These are phyloP conservation scores for Hericium coralloides DNA, from an alignment of 768 basidiomycete genomes.

Conservation along the genomic window DNA sequence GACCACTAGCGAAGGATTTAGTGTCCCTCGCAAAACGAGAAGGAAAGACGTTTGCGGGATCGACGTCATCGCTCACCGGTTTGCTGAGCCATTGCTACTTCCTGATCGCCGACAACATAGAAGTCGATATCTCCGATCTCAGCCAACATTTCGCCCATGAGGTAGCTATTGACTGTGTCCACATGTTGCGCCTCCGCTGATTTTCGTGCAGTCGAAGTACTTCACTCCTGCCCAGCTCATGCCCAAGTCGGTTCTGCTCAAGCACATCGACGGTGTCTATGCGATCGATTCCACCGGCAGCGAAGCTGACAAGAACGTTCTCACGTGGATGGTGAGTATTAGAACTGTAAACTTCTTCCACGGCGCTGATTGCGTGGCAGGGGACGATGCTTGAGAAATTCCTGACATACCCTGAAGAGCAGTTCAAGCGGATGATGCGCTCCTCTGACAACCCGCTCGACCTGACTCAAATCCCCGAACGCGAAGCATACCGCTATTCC, in stretches of 20 bases:
- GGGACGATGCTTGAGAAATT: conserved; percentile 87
- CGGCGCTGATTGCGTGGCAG: conserved; percentile 28
- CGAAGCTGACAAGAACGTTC: conserved; percentile 53
- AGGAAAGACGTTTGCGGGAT: conserved; percentile 63
- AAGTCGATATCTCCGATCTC: conserved; percentile 51
- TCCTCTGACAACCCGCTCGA: conserved; percentile 13
- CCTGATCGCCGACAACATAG: conserved; percentile 64
- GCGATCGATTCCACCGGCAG: conserved; percentile 49
- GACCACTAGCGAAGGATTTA: conserved; percentile 46
- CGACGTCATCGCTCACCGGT: conserved; percentile 83
- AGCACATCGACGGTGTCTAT: conserved; percentile 58
- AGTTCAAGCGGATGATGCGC: conserved; percentile 53
- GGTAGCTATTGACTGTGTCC: conserved; percentile 30
- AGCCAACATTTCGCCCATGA: conserved; percentile 50
- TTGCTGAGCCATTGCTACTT: conserved; percentile 86
- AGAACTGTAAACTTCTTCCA: background rate
- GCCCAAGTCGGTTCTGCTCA: conserved; percentile 62
- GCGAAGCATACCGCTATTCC: conserved; percentile 83
- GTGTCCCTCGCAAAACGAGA: conserved; percentile 49
- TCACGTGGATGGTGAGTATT: conserved; percentile 63
- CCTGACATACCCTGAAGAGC: conserved; percentile 54
- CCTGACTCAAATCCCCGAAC: conserved; percentile 26
- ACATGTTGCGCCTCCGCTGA: background rate
- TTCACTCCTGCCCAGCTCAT: conserved; percentile 78
- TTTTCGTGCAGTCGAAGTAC: conserved; percentile 32